These are phyloP conservation scores for Adansonia rubrostipa DNA, from an alignment of 441 rosid species.

Conservation along the genomic window DNA sequence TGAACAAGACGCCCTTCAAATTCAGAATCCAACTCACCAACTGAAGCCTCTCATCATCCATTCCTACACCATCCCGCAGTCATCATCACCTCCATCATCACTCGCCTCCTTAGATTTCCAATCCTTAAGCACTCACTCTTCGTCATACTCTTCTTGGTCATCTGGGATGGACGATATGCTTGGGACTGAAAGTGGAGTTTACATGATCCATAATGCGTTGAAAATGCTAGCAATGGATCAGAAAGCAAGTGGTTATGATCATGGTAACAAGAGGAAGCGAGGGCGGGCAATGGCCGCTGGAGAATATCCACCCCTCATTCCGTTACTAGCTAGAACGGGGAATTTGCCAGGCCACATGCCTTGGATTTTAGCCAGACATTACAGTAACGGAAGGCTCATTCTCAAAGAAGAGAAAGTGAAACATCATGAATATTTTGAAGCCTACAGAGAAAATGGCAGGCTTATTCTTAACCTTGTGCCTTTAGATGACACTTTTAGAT, in stretches of 20 bases:
- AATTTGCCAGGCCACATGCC: constrained; percentile 43
- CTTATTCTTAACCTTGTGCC: constrained; percentile 39
- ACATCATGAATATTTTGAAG: constrained; percentile 45
- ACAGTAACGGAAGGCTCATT: constrained; percentile 40
- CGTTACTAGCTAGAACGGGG: constrained; percentile 37
- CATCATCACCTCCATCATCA: not conserved
- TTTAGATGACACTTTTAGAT: constrained; percentile 29
- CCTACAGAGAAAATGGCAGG: constrained; percentile 41
- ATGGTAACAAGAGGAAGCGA: constrained; percentile 9
- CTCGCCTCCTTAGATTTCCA: not conserved
- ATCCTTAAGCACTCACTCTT: constrained; percentile 22
- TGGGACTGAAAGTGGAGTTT: constrained; percentile 48
- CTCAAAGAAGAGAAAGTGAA: constrained; percentile 42
- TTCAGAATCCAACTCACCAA: not conserved
- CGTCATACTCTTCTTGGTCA: constrained; percentile 23
- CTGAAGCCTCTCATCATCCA: constrained; percentile 20
- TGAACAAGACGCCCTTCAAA: constrained; percentile 13
- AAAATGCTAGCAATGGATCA: not conserved
- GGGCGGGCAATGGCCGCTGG: not conserved
- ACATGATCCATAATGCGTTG: constrained; percentile 18
- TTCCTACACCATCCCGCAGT: constrained; percentile 22
- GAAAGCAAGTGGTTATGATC: not conserved
- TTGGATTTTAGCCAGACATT: constrained; percentile 40
- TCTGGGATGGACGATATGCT: constrained; percentile 40
- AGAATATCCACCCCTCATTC: constrained; percentile 48